Evolutionary conservation across 2,329 filamentous ascomycete species (phyloP).

Genomic region (Verticillium nubilum): DNA sequence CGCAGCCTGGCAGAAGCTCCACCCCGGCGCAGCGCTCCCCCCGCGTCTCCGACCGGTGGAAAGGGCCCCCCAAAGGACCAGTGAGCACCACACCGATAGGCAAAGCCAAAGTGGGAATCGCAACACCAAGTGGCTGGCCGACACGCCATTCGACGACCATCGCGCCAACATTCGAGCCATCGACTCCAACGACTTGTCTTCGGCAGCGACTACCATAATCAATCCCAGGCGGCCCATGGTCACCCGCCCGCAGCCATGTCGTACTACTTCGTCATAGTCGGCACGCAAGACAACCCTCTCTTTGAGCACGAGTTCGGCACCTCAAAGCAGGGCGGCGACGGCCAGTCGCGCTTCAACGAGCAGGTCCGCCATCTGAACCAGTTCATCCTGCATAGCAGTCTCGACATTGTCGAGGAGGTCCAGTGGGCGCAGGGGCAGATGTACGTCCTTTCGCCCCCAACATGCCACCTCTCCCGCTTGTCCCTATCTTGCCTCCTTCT

Average conservation of each 20-base stretch:
- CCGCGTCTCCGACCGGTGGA: neutral
- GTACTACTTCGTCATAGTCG: constrained; percentile 97
- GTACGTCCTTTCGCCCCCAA: constrained; percentile 43
- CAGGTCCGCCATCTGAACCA: constrained; percentile 92
- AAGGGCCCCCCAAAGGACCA: neutral
- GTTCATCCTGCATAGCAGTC: constrained; percentile 89
- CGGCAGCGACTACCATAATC: neutral
- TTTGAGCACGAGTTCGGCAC: constrained; percentile 98
- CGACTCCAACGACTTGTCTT: constrained; percentile 15
- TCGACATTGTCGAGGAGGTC: constrained; percentile 93
- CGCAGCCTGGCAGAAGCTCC: neutral
- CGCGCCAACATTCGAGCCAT: neutral
- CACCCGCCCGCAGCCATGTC: constrained; percentile 59
- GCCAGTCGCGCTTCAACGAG: constrained; percentile 80
- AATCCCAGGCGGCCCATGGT: constrained; percentile 1
- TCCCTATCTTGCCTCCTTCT: neutral
- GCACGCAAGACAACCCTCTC: constrained; percentile 89
- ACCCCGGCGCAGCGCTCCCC: neutral
- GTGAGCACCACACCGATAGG: neutral
- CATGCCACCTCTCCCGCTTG: constrained; percentile 4
- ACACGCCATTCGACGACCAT: constrained; percentile 10
- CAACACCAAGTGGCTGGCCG: too few relatives aligned
- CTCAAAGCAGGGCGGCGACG: constrained; percentile 92
- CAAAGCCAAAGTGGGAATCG: too few relatives aligned
- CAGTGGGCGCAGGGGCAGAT: constrained; percentile 87